Conservation (phyloP, 2,329 filamentous ascomycete genomes). For the Fusarium papillatum region DNA sequence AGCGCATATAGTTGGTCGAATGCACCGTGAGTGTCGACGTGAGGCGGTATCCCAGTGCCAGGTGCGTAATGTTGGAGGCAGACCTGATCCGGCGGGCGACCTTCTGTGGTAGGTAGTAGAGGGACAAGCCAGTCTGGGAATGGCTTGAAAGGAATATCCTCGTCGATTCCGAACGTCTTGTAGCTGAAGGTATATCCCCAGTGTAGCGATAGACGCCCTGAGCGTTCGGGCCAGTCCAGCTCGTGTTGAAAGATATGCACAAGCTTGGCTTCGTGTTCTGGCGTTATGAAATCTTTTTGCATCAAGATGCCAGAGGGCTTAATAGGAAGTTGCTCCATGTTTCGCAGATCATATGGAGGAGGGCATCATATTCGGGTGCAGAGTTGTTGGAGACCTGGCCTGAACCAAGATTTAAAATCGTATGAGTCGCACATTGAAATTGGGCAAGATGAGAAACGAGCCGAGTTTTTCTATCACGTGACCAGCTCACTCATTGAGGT, state of each 20-base stretch:
- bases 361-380: not conserved
- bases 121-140: slow-evolving; percentile 66
- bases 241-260: slow-evolving; percentile 57
- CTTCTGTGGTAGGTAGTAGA: slow-evolving; percentile 59
- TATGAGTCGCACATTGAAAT: not conserved
- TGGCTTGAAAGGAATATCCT: slow-evolving; percentile 60
- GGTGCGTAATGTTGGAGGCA: slow-evolving; percentile 73
- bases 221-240: slow-evolving; percentile 60
- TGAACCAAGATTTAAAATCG: not conserved
- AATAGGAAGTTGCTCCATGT: slow-evolving; percentile 43
- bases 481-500: not conserved
- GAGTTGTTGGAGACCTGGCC: not conserved
- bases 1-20: slow-evolving; percentile 61
- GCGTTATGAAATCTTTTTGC: slow-evolving; percentile 61
- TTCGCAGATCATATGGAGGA: not conserved
- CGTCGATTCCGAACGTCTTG: slow-evolving; percentile 68
- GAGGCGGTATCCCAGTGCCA: slow-evolving; percentile 71
- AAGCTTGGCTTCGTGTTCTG: slow-evolving; percentile 59
- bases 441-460: not conserved
- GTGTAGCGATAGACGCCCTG: slow-evolving; percentile 64
- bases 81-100: slow-evolving; percentile 66
- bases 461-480: not conserved
- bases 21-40: slow-evolving; percentile 69
- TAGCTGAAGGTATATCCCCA: slow-evolving; percentile 71
- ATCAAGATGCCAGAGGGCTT: slow-evolving; percentile 56